Conservation (phyloP, 805 yeast genomes). For the Suhomyces xylopsoci region DNA sequence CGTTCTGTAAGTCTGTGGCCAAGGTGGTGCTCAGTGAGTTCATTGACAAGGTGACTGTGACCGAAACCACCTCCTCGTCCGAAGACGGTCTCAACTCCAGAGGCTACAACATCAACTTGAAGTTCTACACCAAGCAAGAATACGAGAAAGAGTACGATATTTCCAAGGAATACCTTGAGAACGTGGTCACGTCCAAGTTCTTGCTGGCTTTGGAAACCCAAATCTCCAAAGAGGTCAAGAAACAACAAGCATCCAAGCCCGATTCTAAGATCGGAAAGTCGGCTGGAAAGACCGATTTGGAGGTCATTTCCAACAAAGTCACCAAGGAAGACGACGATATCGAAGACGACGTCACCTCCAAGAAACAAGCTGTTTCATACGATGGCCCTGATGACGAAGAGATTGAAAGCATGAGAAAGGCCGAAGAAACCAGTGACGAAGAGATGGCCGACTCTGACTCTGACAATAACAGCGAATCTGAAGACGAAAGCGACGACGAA, state of each 20-base stretch:
- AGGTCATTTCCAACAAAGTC: conserved; percentile 35
- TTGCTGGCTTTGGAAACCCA: conserved; percentile 66
- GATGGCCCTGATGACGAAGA: conserved; percentile 97
- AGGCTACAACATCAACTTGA: conserved; percentile 69
- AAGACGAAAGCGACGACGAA: conserved; percentile 23
- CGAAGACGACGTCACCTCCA: conserved; percentile 56
- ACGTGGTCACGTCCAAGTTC: conserved; percentile 62
- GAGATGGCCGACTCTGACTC: conserved; percentile 40
- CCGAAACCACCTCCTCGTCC: conserved; percentile 78
- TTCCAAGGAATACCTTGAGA: conserved; percentile 71
- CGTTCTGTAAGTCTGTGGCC: conserved; percentile 88
- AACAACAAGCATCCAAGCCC: conserved; percentile 54
- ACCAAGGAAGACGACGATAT: conserved; percentile 52
- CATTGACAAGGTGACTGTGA: conserved; percentile 77
- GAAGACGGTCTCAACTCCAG: conserved; percentile 51
- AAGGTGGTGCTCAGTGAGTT: conserved; percentile 84
- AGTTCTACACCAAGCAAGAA: conserved; percentile 72
- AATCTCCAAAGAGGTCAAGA: conserved; percentile 76
- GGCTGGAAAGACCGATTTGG: conserved; percentile 51
- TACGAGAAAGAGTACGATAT: conserved; percentile 89
- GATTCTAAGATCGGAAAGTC: conserved; percentile 68
- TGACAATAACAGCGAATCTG: conserved; percentile 25
- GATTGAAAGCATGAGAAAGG: conserved; percentile 81
- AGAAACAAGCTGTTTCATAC: conserved; percentile 84
- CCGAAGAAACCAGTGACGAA: conserved; percentile 75